Evolutionary conservation across 1,139 yeast species (phyloP), one percentile per base, ranked within the genome.

Genomic region (Geotrichum restrictum): DNA sequence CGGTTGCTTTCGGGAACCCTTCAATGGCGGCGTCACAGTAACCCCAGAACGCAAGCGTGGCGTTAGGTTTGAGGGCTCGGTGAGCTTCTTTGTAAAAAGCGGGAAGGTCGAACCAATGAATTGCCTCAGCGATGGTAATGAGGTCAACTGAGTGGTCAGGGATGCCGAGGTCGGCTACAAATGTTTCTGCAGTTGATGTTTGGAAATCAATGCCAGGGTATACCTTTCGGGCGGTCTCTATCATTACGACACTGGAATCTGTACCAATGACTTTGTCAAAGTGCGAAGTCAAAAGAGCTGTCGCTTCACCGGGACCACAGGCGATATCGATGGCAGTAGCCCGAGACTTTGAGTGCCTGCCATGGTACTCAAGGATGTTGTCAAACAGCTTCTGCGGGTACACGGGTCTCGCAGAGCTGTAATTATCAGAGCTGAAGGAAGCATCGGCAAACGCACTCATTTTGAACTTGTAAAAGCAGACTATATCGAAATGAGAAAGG

Each of bases 291-390:
- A 86, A 65, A 45, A 81, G 79, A 56, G 77, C 72, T 0, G 94
- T 77, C 0, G 85, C 93, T 58, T 82, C 82, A 0, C 96, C 96
- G 0, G 96, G 84, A 1, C 96, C 96, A 64, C 89, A 82, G 0
- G 96, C 96, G 16, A 86, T 71, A 67, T 88, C 96, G 6, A 87
- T 65, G 1, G 80, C 79, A 33, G 71, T 55, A 1, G 60, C 57
- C 0, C 60, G 52, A n/a, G 45, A 22, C 2, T 43, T 52, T 5
- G 34, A 31, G 34, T 56, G 56, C 11, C 19, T 5, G 11, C 39
- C 48, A 52, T 75, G 77, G 59, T 76, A 80, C 1, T 63, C 55
- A 5, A 67, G 57, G n/a, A 86, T 61, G 13, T 69, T 62, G 10
- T 73, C 61, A 61, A 75, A 84, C 60, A 85, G 79, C 1, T 74